phyloP scores from a whole-genome alignment of 805 yeast species.

The Suhomyces pyralidae region DNA sequence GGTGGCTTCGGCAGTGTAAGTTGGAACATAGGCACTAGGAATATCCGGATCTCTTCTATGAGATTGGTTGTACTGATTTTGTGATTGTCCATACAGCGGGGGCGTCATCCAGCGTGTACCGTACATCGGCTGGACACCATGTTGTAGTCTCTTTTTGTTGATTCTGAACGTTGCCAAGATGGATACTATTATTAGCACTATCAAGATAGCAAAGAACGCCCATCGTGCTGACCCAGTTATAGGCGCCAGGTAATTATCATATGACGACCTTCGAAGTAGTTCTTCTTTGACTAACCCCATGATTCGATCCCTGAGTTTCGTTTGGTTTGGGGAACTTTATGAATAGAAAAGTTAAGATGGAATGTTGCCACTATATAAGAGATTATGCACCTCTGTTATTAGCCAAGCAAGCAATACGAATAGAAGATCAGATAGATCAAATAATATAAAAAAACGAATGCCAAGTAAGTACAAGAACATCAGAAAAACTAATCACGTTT shows the following conservation, averaged over 20 bases:
- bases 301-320: background rate
- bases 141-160: slow-evolving; percentile 49
- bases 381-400: background rate
- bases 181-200: slow-evolving; percentile 46
- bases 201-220: slow-evolving; percentile 63
- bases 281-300: background rate
- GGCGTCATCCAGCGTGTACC: slow-evolving; percentile 90
- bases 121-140: slow-evolving; percentile 57
- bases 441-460: background rate
- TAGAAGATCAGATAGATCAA: background rate
- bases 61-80: slow-evolving; percentile 51
- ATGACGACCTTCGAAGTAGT: background rate
- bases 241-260: background rate
- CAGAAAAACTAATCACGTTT: background rate
- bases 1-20: slow-evolving; percentile 63
- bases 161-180: slow-evolving; percentile 50
- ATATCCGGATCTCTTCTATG: slow-evolving; percentile 38
- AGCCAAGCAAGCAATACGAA: background rate
- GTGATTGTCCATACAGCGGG: slow-evolving; percentile 69
- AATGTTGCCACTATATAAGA: background rate
- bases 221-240: slow-evolving; percentile 42
- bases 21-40: slow-evolving; percentile 54
- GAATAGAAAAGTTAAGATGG: too few relatives aligned
- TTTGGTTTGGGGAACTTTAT: background rate
- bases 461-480: background rate